Base-by-base conservation (phyloP, 106 monocot species). In the Iris macrosiphon region DNA sequence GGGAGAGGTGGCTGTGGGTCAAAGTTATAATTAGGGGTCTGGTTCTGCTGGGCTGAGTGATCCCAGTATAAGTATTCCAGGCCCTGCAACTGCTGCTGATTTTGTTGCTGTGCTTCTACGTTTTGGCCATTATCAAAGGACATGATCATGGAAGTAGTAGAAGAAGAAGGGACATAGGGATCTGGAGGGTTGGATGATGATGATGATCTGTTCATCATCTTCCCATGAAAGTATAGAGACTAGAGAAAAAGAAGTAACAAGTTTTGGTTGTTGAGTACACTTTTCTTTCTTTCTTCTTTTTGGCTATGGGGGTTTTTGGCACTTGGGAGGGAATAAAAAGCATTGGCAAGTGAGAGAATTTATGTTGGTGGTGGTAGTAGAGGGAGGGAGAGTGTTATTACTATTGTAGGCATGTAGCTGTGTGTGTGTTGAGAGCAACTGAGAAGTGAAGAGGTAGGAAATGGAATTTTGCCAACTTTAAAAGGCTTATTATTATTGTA, bases 151-250 rank as follows among this genome's bases (percentile, higher is more conserved):
- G 46, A 18, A n/a, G 46, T 18, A 17, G n/a, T 47, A 16, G 12
- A 41, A 41, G 40, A 16, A 41, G 12, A 13, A 0, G 2, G 40
- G 16, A 41, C 6, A 16, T 41, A 4, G 46, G n/a, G n/a, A 18
- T 47, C n/a, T 0, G 46, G 21, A 0, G 40, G 40, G 16, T n/a
- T n/a, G n/a, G 40, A 41, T n/a, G n/a, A n/a, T n/a, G n/a, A n/a
- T 47, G 46, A 47, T 47, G 46, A 47, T 47, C 46, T 47, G 13
- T 47, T 47, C 19, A 18, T 47, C 46, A 47, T 47, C 46, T 18
- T 47, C 21, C 21, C 21, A 47, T 16, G 8, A 4, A 35, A 35
- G 7, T 7, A 47, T 47, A 7, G n/a, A 18, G 46, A 47, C 8
- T 11, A 18, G 17, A 12, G 7, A 1, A 47, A 7, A n/a, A 5